Evolutionary conservation across 306 rosid species (phyloP).

Genomic region (Trifolium pratense): DNA sequence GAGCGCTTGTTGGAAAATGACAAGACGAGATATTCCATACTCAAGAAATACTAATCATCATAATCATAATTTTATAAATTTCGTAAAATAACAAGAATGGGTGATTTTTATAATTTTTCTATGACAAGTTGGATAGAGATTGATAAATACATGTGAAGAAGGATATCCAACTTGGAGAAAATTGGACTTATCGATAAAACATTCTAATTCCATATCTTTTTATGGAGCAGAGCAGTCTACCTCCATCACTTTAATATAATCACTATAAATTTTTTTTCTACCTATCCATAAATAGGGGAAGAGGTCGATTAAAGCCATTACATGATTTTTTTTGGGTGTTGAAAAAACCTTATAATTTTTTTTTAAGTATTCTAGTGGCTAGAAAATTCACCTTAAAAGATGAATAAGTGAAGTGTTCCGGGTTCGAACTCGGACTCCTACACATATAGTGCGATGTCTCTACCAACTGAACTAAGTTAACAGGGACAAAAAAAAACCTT

Average conservation of each 20-base stretch:
- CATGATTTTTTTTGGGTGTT: too few relatives aligned
- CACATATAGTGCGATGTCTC: too few relatives aligned
- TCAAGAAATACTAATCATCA: neutral
- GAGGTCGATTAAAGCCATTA: too few relatives aligned
- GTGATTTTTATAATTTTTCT: neutral
- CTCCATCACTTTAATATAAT: constrained; percentile 15
- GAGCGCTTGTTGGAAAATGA: neutral
- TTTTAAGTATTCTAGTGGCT: too few relatives aligned
- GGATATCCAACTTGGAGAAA: neutral
- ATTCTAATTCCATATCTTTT: neutral
- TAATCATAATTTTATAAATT: neutral
- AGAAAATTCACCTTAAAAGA: too few relatives aligned
- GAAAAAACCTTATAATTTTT: too few relatives aligned
- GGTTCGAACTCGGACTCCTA: too few relatives aligned
- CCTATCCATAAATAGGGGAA: too few relatives aligned
- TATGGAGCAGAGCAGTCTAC: neutral
- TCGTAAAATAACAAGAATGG: neutral
- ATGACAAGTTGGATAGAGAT: constrained; percentile 1
- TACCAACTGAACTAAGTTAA: too few relatives aligned
- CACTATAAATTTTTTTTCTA: too few relatives aligned
- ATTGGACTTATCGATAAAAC: constrained; percentile 12
- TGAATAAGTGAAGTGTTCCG: too few relatives aligned
- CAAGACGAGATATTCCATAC: neutral
- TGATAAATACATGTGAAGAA: neutral
- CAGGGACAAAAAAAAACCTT: too few relatives aligned